Evolutionary conservation across 306 rosid genomes (phyloP).

Genomic region (Trifolium fragiferum): DNA sequence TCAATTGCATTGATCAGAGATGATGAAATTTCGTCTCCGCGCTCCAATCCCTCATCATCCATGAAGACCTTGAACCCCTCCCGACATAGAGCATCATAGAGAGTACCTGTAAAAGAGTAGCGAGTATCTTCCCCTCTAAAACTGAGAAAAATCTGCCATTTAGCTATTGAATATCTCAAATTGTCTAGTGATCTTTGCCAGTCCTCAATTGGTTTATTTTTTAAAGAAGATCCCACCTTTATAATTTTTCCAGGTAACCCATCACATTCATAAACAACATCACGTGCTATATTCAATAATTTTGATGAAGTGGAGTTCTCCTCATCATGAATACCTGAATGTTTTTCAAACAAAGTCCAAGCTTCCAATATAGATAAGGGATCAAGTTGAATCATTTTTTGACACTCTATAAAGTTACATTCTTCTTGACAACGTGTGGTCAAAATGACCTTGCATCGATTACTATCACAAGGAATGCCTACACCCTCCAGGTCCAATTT

Average conservation of each 20-base stretch:
- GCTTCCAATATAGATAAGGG: conserved; percentile 22
- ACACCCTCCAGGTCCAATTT: conserved; percentile 5
- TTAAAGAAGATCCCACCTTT: conserved; percentile 28
- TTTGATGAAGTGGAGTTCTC: not conserved
- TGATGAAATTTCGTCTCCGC: conserved; percentile 20
- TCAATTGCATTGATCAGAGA: conserved; percentile 7
- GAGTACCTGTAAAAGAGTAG: not conserved
- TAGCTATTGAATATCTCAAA: not conserved
- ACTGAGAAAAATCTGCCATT: not conserved
- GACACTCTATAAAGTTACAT: conserved; percentile 28
- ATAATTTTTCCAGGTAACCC: conserved; percentile 27
- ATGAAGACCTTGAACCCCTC: conserved; percentile 25
- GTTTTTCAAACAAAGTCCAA: conserved; percentile 18
- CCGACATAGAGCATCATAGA: not conserved
- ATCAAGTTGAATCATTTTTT: conserved; percentile 14
- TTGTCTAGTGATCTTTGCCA: conserved; percentile 21
- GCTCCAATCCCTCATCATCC: not conserved
- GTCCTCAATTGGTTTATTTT: conserved; percentile 9
- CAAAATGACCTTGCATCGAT: conserved; percentile 26
- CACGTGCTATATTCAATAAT: not conserved
- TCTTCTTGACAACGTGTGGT: conserved; percentile 9
- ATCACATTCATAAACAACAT: conserved; percentile 24
- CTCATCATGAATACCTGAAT: conserved; percentile 15
- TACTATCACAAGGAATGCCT: conserved; percentile 34
- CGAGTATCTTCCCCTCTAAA: conserved; percentile 10